Percentiles rank a stretch among this genome's conserved stretches.
phyloP scores from a whole-genome alignment of 2,329 filamentous ascomycete species.

The Fusarium hainanense region DNA sequence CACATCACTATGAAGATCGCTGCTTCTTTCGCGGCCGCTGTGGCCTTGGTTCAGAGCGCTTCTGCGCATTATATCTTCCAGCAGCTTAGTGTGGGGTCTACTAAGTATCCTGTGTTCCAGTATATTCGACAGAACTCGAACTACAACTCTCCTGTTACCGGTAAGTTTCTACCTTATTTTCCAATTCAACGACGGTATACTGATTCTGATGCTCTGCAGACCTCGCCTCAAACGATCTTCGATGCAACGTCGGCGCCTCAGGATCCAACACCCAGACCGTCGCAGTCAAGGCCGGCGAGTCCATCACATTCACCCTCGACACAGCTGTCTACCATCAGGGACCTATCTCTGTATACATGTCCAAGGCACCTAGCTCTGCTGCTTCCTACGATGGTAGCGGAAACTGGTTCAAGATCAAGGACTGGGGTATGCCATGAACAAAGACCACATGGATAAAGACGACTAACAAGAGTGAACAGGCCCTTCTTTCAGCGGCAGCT shows the following conservation, averaged over 20 bases:
- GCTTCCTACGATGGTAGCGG: constrained; percentile 1
- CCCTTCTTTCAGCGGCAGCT: neutral
- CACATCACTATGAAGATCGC: neutral
- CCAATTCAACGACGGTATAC: too few relatives aligned
- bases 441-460: accelerated
- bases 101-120: constrained; percentile 4
- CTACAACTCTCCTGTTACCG: constrained; percentile 20
- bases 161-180: too few relatives aligned
- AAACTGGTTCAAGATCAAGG: constrained; percentile 18
- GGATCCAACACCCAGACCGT: constrained; percentile 1
- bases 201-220: accelerated
- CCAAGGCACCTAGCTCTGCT: neutral
- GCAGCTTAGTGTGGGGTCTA: constrained; percentile 9
- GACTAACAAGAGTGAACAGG: neutral
- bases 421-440: neutral
- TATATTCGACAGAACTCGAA: constrained; percentile 20
- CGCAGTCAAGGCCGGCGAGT: constrained; percentile 7
- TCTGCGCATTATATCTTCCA: constrained; percentile 18
- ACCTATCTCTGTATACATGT: constrained; percentile 14
- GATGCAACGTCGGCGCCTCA: constrained; percentile 13
- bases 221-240: neutral
- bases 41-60: neutral
- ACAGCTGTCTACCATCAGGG: constrained; percentile 17
- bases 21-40: neutral
- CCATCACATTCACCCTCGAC: constrained; percentile 13